Evolutionary conservation across 176 grass and related monocot genomes (phyloP), one percentile per base, ranked within the genome.

Genomic region (Triticum urartu): DNA sequence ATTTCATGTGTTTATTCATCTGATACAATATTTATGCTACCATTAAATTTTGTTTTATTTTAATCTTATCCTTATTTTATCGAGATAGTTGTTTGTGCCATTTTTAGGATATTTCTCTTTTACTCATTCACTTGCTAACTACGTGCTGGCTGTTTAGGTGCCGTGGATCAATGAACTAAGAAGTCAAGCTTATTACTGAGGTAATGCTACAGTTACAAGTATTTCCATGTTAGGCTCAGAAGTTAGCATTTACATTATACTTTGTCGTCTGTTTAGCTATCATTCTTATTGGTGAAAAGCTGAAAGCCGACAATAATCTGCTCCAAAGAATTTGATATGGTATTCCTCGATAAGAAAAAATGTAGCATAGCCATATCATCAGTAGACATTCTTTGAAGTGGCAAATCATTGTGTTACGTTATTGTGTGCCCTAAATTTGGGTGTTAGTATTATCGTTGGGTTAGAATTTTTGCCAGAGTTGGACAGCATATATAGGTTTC

Each of bases 101-200:
- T 38, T 82, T 64, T 65, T 9, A 83, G 30, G 24, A 64, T 89
- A 74, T 68, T 81, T 78, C 13, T 72, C 13, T 71, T 81, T 54
- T 70, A 82, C 24, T 89, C 30, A 22, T 77, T 30, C 40, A 63
- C 10, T 45, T 42, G 79, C 68, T 91, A 83, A 90, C 20, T 72
- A 64, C 67, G 20, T 82, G 30, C 36, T 81, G 42, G 61, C 90
- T 95, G 60, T 85, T 67, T 92, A 98, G 95, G 87, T 98, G 95
- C 68, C 95, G 93, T 63, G 95, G 95, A 84, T 98, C 95, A 81
- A 95, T 98, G 95, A 98, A 98, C 82, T 98, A 98, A 88, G 82
- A 83, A 66, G 4, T 58, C 72, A 88, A 73, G 63, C 22, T 17
- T 39, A 62, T 68, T 24, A 45, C 68, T 34, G 33, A 68, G 89